Percentiles rank a stretch among this genome's conserved stretches.
Conservation (phyloP, 2,329 filamentous ascomycete genomes). For the Penicillium sp. region DNA sequence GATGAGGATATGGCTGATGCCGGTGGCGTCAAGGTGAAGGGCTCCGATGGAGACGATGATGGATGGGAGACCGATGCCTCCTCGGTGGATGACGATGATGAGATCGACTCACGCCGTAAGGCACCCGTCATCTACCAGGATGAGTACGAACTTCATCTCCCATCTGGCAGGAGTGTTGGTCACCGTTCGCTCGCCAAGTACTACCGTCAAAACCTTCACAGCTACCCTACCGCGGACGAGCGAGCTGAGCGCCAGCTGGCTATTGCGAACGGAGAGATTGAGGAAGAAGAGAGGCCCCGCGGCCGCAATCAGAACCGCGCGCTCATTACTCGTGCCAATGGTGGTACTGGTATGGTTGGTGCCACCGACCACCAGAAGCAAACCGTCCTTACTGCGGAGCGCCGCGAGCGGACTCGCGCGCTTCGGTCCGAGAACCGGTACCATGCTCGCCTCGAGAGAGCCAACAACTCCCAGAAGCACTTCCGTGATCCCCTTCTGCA, state of each 20-base stretch:
- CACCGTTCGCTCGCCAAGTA: conserved; percentile 88
- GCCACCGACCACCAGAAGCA: conserved; percentile 77
- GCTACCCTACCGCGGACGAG: conserved; percentile 79
- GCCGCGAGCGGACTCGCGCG: conserved; percentile 70
- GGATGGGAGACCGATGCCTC: conserved; percentile 98
- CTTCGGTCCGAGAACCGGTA: conserved; percentile 67
- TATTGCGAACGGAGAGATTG: conserved; percentile 58
- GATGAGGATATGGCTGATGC: conserved; percentile 61
- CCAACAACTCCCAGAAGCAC: conserved; percentile 78
- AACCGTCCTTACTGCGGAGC: conserved; percentile 69
- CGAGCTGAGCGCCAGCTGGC: conserved; percentile 69
- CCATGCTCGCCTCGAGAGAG: conserved; percentile 74
- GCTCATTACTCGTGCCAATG: conserved; percentile 71
- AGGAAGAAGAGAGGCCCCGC: conserved; percentile 52
- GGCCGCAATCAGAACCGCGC: conserved; percentile 56
- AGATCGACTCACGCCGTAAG: conserved; percentile 82
- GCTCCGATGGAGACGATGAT: conserved; percentile 67
- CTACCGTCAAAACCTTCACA: conserved; percentile 89
- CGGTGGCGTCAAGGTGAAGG: conserved; percentile 69
- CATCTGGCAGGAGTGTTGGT: conserved; percentile 85
- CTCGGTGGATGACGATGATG: conserved; percentile 77
- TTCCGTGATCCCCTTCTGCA: conserved; percentile 66
- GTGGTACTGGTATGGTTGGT: conserved; percentile 77
- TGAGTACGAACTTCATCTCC: conserved; percentile 92
- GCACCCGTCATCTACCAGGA: conserved; percentile 81